Evolutionary conservation across 2,329 filamentous ascomycete genomes (phyloP).

Genomic region (Exserohilum turcica): DNA sequence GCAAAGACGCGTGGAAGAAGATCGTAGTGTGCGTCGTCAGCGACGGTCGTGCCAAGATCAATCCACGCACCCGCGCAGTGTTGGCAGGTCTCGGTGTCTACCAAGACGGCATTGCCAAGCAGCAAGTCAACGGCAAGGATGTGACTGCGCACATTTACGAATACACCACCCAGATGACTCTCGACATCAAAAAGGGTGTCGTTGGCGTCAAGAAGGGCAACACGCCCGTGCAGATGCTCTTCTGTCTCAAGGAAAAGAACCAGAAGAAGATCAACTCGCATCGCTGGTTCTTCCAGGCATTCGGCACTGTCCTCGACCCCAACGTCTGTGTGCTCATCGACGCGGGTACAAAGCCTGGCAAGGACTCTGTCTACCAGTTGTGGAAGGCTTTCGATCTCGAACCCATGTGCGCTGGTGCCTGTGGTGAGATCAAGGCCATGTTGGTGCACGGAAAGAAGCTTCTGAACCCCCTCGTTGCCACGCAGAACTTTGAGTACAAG

Average conservation of each 20-base stretch:
- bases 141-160: constrained; percentile 97
- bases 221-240: constrained; percentile 93
- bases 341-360: constrained; percentile 92
- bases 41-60: constrained; percentile 96
- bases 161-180: constrained; percentile 83
- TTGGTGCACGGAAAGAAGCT: constrained; percentile 85
- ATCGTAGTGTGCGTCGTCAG: constrained; percentile 98
- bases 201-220: constrained; percentile 81
- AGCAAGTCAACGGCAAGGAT: constrained; percentile 94
- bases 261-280: constrained; percentile 99
- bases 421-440: constrained; percentile 99
- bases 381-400: constrained; percentile 99
- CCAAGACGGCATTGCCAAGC: constrained; percentile 97
- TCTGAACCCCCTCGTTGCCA: constrained; percentile 89
- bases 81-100: constrained; percentile 94
- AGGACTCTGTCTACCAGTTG: constrained; percentile 93
- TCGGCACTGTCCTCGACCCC: constrained; percentile 87
- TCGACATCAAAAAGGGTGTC: constrained; percentile 88
- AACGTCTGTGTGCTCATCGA: constrained; percentile 97
- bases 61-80: constrained; percentile 84
- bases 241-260: constrained; percentile 99
- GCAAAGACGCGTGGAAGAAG: constrained; percentile 98
- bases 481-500: constrained; percentile 99
- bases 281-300: constrained; percentile 98
- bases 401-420: constrained; percentile 96